Conservation (phyloP, 139 green algal genomes). For the Yamagishiella unicocca region DNA sequence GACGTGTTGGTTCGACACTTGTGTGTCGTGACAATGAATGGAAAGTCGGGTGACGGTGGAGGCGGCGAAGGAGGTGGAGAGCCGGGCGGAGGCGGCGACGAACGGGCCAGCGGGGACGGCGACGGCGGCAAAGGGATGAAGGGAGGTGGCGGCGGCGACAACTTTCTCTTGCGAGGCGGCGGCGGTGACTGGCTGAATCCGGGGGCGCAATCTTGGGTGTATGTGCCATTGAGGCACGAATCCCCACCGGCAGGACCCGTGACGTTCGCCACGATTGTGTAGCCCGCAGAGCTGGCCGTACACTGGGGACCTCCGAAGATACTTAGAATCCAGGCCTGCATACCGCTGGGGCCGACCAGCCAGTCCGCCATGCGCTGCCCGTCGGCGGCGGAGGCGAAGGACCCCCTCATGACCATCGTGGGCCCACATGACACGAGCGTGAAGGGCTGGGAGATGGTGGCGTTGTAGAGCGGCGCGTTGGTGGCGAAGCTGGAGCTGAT, state of each 20-base stretch:
- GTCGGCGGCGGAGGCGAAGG: background rate
- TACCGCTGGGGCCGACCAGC: background rate
- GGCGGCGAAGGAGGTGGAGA: background rate
- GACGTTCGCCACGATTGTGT: background rate
- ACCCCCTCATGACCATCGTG: background rate
- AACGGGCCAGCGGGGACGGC: background rate
- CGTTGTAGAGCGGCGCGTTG: background rate
- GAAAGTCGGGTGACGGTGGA: background rate
- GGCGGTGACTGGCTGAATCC: background rate
- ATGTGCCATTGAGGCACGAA: background rate
- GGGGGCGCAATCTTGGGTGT: background rate
- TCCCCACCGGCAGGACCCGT: background rate
- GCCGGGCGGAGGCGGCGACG: background rate
- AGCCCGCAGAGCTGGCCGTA: background rate
- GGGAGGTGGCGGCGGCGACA: background rate
- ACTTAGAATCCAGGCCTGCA: background rate
- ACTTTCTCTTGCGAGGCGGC: background rate
- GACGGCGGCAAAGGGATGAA: background rate
- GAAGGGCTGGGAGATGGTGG: background rate
- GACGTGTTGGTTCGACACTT: background rate
- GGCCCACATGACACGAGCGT: background rate
- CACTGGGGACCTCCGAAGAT: background rate
- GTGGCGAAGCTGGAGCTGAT: background rate
- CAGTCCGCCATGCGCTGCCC: background rate
- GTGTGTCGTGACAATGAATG: constrained; percentile 1